These are phyloP conservation scores for Boletus sp. DNA, from an alignment of 768 basidiomycete genomes.

Conservation along the genomic window DNA sequence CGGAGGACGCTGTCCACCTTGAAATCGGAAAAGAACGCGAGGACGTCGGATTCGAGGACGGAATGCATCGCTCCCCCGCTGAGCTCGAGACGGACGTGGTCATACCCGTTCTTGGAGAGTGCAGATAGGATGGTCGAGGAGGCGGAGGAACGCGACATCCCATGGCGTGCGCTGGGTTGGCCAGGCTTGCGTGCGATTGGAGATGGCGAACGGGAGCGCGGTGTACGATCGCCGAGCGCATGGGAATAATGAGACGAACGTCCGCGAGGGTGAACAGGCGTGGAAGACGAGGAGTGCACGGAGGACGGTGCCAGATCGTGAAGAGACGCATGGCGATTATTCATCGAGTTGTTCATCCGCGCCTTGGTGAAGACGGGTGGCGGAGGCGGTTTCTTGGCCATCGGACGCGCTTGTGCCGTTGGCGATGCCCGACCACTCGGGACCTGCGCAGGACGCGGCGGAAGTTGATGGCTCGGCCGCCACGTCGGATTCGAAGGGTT, in stretches of 20 bases:
- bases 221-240: constrained; percentile 19
- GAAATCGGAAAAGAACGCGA: constrained; percentile 65
- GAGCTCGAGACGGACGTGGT: constrained; percentile 61
- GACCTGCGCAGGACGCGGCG: constrained; percentile 26
- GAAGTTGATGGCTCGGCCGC: constrained; percentile 28
- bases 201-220: constrained; percentile 38
- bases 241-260: constrained; percentile 24
- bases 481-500: constrained; percentile 15
- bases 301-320: constrained; percentile 19
- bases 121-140: constrained; percentile 32
- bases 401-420: constrained; percentile 25
- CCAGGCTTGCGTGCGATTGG: constrained; percentile 41
- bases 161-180: constrained; percentile 27
- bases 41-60: constrained; percentile 66
- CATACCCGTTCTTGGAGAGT: constrained; percentile 59
- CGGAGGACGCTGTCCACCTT: constrained; percentile 69
- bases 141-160: constrained; percentile 18
- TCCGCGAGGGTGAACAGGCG: constrained; percentile 30
- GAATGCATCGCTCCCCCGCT: constrained; percentile 43
- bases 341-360: constrained; percentile 26
- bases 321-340: constrained; percentile 17
- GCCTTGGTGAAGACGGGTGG: constrained; percentile 23
- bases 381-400: constrained; percentile 26
- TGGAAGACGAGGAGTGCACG: constrained; percentile 34
- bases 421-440: constrained; percentile 28